Evolutionary conservation across 805 yeast species (phyloP).

Genomic region (Wickerhamomyces rabaulensis): DNA sequence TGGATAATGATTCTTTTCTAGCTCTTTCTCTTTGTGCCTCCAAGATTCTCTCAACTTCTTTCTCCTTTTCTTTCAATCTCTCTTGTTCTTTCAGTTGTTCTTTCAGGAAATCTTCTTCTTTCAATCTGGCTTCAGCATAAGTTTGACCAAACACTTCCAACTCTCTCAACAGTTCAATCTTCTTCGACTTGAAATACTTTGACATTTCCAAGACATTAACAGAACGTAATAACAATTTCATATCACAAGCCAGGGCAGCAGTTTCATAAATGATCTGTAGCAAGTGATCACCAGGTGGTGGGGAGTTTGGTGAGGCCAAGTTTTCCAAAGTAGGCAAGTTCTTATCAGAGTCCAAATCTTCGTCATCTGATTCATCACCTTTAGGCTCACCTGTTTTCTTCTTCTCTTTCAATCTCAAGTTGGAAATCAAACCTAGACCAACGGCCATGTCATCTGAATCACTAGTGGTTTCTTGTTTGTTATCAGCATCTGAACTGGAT

Average conservation of each 20-base stretch:
- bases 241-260: slow-evolving; percentile 57
- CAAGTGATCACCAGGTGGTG: slow-evolving; percentile 49
- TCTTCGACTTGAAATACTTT: slow-evolving; percentile 29
- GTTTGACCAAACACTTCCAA: slow-evolving; percentile 8
- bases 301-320: slow-evolving; percentile 48
- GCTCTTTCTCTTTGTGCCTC: background rate
- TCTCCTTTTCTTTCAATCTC: background rate
- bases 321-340: slow-evolving; percentile 47
- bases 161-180: slow-evolving; percentile 14
- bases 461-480: slow-evolving; percentile 17
- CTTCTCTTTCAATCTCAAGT: slow-evolving; percentile 16
- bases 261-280: slow-evolving; percentile 58
- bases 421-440: slow-evolving; percentile 21
- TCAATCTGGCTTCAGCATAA: slow-evolving; percentile 1
- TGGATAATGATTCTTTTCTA: background rate
- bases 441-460: slow-evolving; percentile 23
- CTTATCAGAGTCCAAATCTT: slow-evolving; percentile 1
- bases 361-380: slow-evolving; percentile 13
- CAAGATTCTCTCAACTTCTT: background rate
- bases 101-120: background rate
- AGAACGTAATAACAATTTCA: slow-evolving; percentile 55
- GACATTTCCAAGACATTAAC: slow-evolving; percentile 50
- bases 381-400: slow-evolving; percentile 16
- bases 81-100: background rate
- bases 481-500: slow-evolving; percentile 18